Evolutionary conservation across 768 basidiomycete genomes (phyloP).

Genomic region (Panellus pusillus): DNA sequence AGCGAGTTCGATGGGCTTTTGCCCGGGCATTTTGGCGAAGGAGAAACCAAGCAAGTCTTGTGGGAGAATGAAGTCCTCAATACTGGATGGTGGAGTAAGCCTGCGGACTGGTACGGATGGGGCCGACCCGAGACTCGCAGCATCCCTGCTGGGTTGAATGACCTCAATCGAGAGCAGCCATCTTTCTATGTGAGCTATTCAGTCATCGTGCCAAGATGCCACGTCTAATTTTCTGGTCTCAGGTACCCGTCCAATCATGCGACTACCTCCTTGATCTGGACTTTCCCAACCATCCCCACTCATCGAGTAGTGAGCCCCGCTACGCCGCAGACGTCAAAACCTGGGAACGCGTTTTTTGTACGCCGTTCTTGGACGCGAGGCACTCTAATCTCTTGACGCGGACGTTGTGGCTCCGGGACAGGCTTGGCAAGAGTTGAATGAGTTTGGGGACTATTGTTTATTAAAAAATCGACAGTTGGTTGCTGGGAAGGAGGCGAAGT

Average conservation of each 20-base stretch:
- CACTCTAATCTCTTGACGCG: constrained; percentile 74
- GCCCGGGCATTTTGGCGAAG: constrained; percentile 74
- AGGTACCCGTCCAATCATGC: constrained; percentile 75
- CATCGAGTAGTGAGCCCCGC: constrained; percentile 70
- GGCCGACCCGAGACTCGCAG: constrained; percentile 56
- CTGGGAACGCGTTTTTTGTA: constrained; percentile 85
- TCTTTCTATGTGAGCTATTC: constrained; percentile 66
- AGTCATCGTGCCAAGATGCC: background rate
- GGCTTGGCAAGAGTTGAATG: constrained; percentile 66
- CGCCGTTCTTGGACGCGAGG: constrained; percentile 79
- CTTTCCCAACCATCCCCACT: constrained; percentile 67
- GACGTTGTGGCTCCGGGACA: constrained; percentile 73
- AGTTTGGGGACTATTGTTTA: constrained; percentile 90
- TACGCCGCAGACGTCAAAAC: constrained; percentile 62
- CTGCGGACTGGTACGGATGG: constrained; percentile 14
- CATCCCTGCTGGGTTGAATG: constrained; percentile 74
- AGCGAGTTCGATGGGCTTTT: constrained; percentile 89
- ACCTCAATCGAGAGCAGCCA: constrained; percentile 77
- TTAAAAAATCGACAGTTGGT: constrained; percentile 60
- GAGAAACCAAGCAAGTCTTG: constrained; percentile 26
- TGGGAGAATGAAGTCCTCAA: constrained; percentile 27
- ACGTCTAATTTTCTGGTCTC: constrained; percentile 6
- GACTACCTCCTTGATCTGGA: constrained; percentile 92
- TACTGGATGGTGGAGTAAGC: constrained; percentile 44
- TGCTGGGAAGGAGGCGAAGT: constrained; percentile 33